A percentile compares a stretch with the other conserved stretches of the same genome.
These are phyloP conservation scores for Lunularia cruciata DNA, from an alignment of 225 moss, liverwort and hornwort genomes.

Conservation along the genomic window DNA sequence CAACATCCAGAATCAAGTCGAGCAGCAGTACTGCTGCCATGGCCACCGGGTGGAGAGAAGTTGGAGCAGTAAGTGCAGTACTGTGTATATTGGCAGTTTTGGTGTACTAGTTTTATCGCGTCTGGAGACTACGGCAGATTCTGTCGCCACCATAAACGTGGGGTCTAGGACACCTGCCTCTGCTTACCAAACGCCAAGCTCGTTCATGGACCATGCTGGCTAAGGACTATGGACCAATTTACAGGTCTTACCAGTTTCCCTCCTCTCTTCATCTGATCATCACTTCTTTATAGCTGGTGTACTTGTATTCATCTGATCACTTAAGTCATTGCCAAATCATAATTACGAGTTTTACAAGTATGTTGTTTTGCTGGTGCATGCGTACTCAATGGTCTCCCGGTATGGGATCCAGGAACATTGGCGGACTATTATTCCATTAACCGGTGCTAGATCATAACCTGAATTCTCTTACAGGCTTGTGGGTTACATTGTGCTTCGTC, in stretches of 20 bases:
- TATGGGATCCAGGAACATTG: too few species aligned
- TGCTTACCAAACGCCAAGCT: conserved; percentile 24
- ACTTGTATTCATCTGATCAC: too few species aligned
- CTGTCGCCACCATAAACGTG: conserved; percentile 30
- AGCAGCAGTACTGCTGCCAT: too few species aligned
- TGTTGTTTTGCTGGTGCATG: neutral
- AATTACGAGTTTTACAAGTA: too few species aligned
- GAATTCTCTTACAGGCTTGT: too few species aligned
- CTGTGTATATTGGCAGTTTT: neutral
- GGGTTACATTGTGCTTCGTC: too few species aligned
- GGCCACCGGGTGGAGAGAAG: neutral
- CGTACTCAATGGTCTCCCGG: neutral
- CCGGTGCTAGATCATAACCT: too few species aligned
- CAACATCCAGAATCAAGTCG: too few species aligned
- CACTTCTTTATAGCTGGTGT: too few species aligned
- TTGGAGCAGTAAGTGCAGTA: neutral
- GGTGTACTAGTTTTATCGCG: conserved; percentile 29
- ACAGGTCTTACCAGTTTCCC: conserved; percentile 23
- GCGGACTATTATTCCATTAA: too few species aligned
- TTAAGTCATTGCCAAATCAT: too few species aligned
- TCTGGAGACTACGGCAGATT: conserved; percentile 35
- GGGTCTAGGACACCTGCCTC: conserved; percentile 29
- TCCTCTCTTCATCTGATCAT: too few species aligned
- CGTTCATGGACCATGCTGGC: conserved; percentile 21
- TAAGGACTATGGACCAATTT: conserved; percentile 33